Conservation (phyloP, 148 eudicot genomes). For the Persicaria maculosa region DNA sequence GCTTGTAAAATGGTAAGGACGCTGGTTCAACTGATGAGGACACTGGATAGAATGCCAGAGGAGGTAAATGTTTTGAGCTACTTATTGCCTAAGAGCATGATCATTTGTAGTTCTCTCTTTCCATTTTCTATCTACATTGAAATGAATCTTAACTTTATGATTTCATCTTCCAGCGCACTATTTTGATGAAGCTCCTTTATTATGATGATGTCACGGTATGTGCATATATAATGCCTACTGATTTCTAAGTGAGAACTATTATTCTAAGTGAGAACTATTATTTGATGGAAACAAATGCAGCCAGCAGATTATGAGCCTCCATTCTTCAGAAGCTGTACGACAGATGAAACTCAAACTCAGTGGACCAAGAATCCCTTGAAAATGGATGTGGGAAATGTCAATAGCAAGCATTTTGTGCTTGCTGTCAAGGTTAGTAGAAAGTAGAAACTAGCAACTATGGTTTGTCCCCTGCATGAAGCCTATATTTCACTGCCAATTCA, state of each 20-base stretch:
- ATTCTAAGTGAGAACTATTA: neutral
- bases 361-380: constrained; percentile 75
- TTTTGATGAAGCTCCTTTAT: constrained; percentile 91
- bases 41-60: constrained; percentile 92
- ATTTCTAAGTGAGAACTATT: neutral
- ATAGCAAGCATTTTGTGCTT: constrained; percentile 78
- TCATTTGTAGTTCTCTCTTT: neutral
- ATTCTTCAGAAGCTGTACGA: constrained; percentile 80
- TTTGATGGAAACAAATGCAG: constrained; percentile 30
- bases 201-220: constrained; percentile 91
- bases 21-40: constrained; percentile 86
- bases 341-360: constrained; percentile 58
- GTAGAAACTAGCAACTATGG: neutral
- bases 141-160: constrained; percentile 4
- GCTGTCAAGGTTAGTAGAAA: constrained; percentile 59
- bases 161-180: constrained; percentile 65
- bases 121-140: neutral
- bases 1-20: constrained; percentile 98
- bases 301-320: constrained; percentile 95
- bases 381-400: constrained; percentile 93
- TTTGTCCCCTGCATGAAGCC: constrained; percentile 1
- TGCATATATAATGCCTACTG: neutral
- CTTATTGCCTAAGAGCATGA: neutral
- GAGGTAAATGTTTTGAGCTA: constrained; percentile 44
- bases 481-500: neutral